phyloP scores from a whole-genome alignment of 192 early-diverging fungal species.

The Diversispora eburnea region DNA sequence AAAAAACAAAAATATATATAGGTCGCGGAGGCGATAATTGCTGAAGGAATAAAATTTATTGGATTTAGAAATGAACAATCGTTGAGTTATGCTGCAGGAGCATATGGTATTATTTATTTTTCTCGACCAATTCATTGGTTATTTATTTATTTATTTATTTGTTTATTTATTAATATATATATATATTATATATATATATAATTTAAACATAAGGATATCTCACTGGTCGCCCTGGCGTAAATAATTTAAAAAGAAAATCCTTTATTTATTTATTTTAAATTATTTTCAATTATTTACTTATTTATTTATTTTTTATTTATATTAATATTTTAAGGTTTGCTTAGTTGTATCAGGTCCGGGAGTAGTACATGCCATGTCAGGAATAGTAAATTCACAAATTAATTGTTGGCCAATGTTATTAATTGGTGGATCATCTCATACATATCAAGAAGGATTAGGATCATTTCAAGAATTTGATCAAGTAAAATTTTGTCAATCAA shows the following conservation, averaged over 20 bases:
- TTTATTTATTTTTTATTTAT: not conserved
- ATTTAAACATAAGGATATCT: slow-evolving; percentile 42
- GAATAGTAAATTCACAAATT: slow-evolving; percentile 63
- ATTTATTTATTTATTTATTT: not conserved
- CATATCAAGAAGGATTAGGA: slow-evolving; percentile 55
- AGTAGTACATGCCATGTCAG: slow-evolving; percentile 68
- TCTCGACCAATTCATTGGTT: not conserved
- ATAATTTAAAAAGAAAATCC: no score
- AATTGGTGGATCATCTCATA: slow-evolving; percentile 57
- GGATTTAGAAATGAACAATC: slow-evolving; percentile 77
- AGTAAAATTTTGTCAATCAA: slow-evolving; percentile 57
- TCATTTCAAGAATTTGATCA: slow-evolving; percentile 73
- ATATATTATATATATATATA: no score
- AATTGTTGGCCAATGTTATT: slow-evolving; percentile 71
- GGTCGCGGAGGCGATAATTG: slow-evolving; percentile 68
- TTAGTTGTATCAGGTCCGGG: slow-evolving; percentile 70
- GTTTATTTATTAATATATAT: slow-evolving; percentile 18
- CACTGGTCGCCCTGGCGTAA: slow-evolving; percentile 55
- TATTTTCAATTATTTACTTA: not conserved
- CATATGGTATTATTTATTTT: slow-evolving; percentile 35
- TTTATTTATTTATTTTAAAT: no score
- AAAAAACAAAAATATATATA: not conserved
- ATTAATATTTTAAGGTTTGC: no score
- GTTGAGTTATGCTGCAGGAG: slow-evolving; percentile 66
- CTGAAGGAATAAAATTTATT: slow-evolving; percentile 63